Percentiles rank a stretch among this genome's conserved stretches.
Conservation (phyloP, 2,329 filamentous ascomycete species). For the Fusarium burgessii region DNA sequence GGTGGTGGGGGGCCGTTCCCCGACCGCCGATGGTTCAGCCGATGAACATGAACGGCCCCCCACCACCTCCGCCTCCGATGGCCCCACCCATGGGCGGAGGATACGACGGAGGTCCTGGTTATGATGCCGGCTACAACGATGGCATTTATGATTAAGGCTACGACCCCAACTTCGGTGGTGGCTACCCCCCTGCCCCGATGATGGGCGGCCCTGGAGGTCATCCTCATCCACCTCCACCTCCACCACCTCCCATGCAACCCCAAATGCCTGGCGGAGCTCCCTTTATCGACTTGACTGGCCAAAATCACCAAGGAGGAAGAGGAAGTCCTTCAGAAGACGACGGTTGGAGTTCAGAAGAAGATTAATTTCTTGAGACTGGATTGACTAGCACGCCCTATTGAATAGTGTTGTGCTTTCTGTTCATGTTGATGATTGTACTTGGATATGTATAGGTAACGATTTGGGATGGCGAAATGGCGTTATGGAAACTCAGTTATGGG, state of each 20-base stretch:
- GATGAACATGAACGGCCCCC: slow-evolving; percentile 31
- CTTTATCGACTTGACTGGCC: slow-evolving; percentile 44
- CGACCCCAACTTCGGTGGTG: slow-evolving; percentile 26
- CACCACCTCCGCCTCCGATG: slow-evolving; percentile 31
- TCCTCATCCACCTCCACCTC: slow-evolving; percentile 29
- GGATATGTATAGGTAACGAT: slow-evolving; percentile 28
- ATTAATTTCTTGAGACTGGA: slow-evolving; percentile 1
- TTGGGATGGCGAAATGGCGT: slow-evolving; percentile 35
- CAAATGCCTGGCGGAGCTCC: slow-evolving; percentile 31
- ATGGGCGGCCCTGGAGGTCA: neutral
- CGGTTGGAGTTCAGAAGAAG: slow-evolving; percentile 13
- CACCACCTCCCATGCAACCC: slow-evolving; percentile 35
- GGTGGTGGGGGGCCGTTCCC: slow-evolving; percentile 42
- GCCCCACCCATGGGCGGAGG: slow-evolving; percentile 37
- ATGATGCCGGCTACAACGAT: slow-evolving; percentile 23
- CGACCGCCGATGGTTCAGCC: slow-evolving; percentile 30
- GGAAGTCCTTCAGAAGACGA: slow-evolving; percentile 19
- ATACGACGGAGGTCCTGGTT: slow-evolving; percentile 12
- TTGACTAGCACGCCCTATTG: slow-evolving; percentile 9
- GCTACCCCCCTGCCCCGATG: slow-evolving; percentile 29
- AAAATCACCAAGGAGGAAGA: slow-evolving; percentile 29
- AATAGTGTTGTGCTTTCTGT: neutral
- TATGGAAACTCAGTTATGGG: slow-evolving; percentile 8
- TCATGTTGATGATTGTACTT: slow-evolving; percentile 8
- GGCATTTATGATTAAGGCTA: slow-evolving; percentile 30